These are phyloP conservation scores for Lodderomyces oxycetoniae DNA, from an alignment of 1,139 yeast genomes.

Conservation along the genomic window DNA sequence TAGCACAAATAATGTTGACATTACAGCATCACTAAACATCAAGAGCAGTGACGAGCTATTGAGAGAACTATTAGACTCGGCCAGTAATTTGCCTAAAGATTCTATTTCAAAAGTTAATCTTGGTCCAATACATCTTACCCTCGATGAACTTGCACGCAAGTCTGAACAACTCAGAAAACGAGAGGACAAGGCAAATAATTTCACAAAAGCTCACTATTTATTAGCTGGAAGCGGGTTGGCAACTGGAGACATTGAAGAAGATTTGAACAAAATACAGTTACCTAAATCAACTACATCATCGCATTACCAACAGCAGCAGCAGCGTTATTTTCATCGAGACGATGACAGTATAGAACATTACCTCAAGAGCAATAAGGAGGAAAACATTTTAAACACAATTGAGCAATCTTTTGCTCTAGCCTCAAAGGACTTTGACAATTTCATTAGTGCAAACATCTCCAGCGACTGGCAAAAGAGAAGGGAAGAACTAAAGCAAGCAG, in stretches of 20 bases:
- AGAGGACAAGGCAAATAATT: constrained; percentile 40
- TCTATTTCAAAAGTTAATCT: constrained; percentile 28
- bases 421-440: constrained; percentile 76
- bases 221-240: constrained; percentile 87
- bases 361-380: constrained; percentile 69
- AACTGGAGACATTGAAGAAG: constrained; percentile 79
- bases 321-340: neutral
- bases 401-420: constrained; percentile 75
- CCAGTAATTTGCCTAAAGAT: constrained; percentile 63
- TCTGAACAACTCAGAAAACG: constrained; percentile 56
- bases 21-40: constrained; percentile 9
- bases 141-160: constrained; percentile 71
- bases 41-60: constrained; percentile 22
- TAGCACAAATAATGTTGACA: constrained; percentile 3
- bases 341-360: constrained; percentile 46
- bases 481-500: constrained; percentile 63
- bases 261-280: constrained; percentile 41
- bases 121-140: constrained; percentile 70
- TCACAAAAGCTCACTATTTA: constrained; percentile 84
- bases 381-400: constrained; percentile 75
- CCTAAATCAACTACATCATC: constrained; percentile 14
- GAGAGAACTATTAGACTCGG: constrained; percentile 66
- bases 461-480: constrained; percentile 83
- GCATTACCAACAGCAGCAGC: constrained; percentile 9
- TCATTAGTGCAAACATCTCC: constrained; percentile 65